Percentiles rank a stretch among this genome's conserved stretches.
Conservation (phyloP, 73 alveolate species). For the Urostyla sp. region DNA sequence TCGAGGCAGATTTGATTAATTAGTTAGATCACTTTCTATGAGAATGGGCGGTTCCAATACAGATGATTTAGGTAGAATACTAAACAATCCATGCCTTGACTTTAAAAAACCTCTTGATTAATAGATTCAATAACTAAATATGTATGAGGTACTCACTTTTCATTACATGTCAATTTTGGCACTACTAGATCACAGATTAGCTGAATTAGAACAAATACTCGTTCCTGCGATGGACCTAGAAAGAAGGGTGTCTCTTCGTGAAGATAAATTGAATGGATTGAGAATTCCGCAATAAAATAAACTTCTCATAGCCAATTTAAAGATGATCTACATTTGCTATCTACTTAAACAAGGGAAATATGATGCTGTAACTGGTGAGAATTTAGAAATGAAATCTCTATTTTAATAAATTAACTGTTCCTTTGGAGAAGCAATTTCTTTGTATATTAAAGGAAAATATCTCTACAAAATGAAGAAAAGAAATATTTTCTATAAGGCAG, state of each 20-base stretch:
- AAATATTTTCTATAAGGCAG: slow-evolving; percentile 41
- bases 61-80: slow-evolving; percentile 8
- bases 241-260: too few relatives aligned
- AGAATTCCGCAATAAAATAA: slow-evolving; percentile 12
- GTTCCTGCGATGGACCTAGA: slow-evolving; percentile 17
- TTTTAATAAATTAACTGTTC: slow-evolving; percentile 33
- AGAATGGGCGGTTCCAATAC: slow-evolving; percentile 38
- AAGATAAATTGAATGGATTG: slow-evolving; percentile 28
- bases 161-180: slow-evolving; percentile 35
- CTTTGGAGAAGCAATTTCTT: slow-evolving; percentile 39
- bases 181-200: slow-evolving; percentile 28
- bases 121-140: slow-evolving; percentile 5
- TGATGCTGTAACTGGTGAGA: slow-evolving; percentile 54
- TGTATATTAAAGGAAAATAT: slow-evolving; percentile 38
- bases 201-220: slow-evolving; percentile 18
- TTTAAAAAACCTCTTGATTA: slow-evolving; percentile 14
- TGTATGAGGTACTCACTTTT: slow-evolving; percentile 5
- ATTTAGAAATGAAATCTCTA: slow-evolving; percentile 30
- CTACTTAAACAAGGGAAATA: slow-evolving; percentile 13
- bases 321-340: slow-evolving; percentile 39
- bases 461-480: slow-evolving; percentile 30
- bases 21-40: slow-evolving; percentile 22
- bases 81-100: slow-evolving; percentile 18
- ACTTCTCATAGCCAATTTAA: slow-evolving; percentile 16
- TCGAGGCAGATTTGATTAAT: slow-evolving; percentile 27